These are phyloP conservation scores for Domatiomyces globalis DNA, from an alignment of 2,329 filamentous ascomycete species.

Conservation along the genomic window DNA sequence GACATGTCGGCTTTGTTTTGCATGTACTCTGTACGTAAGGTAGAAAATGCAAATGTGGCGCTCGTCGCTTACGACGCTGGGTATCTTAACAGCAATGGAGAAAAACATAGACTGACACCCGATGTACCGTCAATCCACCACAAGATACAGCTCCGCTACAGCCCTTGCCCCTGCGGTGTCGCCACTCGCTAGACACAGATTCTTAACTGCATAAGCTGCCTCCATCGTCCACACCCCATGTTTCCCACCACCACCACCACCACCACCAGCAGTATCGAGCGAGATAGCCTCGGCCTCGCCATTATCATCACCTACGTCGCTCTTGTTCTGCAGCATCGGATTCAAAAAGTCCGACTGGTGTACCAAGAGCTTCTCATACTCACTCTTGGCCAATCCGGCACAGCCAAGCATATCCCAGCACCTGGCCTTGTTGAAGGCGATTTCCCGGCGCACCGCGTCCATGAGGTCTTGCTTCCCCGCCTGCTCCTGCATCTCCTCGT, in stretches of 20 bases:
- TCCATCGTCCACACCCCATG: slow-evolving; percentile 47
- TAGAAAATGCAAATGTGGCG: background rate
- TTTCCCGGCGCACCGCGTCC: slow-evolving; percentile 36
- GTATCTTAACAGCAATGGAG: background rate
- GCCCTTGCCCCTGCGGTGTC: slow-evolving; percentile 46
- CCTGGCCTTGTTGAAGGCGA: slow-evolving; percentile 66
- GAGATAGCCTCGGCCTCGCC: slow-evolving; percentile 10
- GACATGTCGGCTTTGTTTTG: background rate
- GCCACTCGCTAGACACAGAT: slow-evolving; percentile 50
- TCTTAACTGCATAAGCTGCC: slow-evolving; percentile 61
- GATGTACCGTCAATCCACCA: slow-evolving; percentile 27
- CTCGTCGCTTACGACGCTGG: background rate
- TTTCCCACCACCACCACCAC: background rate
- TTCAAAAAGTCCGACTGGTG: slow-evolving; percentile 29
- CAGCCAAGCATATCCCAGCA: slow-evolving; percentile 65
- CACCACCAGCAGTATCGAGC: background rate
- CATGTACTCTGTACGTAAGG: background rate
- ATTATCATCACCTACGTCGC: slow-evolving; percentile 31
- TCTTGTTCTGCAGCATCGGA: slow-evolving; percentile 11
- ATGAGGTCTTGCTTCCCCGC: background rate
- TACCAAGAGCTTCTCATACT: slow-evolving; percentile 49
- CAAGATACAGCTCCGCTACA: slow-evolving; percentile 47
- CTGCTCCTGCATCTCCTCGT: background rate
- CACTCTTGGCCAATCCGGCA: slow-evolving; percentile 55
- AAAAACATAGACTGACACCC: background rate